Evolutionary conservation across 2,329 filamentous ascomycete genomes (phyloP), one percentile per base, ranked within the genome.

Genomic region (Coniella vitis): DNA sequence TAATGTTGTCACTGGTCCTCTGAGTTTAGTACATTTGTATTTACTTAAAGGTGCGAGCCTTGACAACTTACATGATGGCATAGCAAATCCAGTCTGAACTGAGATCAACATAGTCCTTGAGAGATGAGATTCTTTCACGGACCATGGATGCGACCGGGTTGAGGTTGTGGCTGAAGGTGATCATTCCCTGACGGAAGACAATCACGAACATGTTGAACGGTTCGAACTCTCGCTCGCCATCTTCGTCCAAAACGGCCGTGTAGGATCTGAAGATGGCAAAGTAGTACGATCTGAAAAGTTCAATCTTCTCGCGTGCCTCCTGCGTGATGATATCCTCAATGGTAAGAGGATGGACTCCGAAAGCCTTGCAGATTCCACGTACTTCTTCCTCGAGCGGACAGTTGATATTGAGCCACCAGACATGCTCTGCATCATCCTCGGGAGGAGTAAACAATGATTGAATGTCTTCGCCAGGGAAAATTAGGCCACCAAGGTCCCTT

Each of bases 11-110:
- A 63, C 85, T 87, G 49, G 32, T n/a, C 3, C 45, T 16, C 4
- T 5, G 25, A 40, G 19, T 20, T 54, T 31, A 54, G 49, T 13
- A 29, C 22, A 2, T 17, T 32, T 13, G 14, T 7, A 41, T 41
- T 12, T 20, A 46, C 13, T n/a, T n/a, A n/a, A 7, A 31, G 4
- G 2, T 19, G 10, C 2, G 10, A 40, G 29, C 14, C 17, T 35
- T 19, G 4, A 14, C 1, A 47, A 71, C 84, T 75, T 73, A 89
- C 84, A 98, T 97, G 62, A 98, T 77, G 38, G 93, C 93, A 64
- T 98, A 98, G 73, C 93, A 98, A 58, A 97, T 94, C 91, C 94
- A 98, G 68, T 98, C 93, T 58, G 90, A 90, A 63, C 89, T 95
- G 35, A 98, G 76, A 54, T 90, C 84, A 59, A 97, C 87, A 62